Evolutionary conservation across 495 filamentous ascomycete genomes (phyloP), one percentile per base, ranked within the genome.

Genomic region (Penicillium lagena): DNA sequence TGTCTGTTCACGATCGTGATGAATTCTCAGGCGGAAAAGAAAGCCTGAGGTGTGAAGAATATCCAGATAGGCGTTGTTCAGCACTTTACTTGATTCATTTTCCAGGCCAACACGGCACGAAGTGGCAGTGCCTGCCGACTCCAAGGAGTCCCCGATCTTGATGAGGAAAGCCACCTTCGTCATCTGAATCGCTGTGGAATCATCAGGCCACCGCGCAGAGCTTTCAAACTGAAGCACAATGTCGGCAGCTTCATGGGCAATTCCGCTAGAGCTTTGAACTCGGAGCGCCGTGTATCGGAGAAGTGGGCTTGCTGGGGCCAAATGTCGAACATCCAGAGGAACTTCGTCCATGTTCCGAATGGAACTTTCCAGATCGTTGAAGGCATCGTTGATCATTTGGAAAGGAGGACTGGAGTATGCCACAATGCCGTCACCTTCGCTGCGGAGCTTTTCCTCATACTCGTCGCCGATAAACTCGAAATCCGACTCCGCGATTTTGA

Each of bases 131-230:
- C 75, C 72, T 7, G 67, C 64, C 35, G 78, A 70, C 47, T 83
- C 71, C 8, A 98, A 63, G 0, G 86, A 75, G 39, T 80, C 81
- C 22, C 80, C 82, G 39, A 97, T 83, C 60, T 86, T 90, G 7
- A 94, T 58, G 2, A 97, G 75, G 57, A 98, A 94, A 0, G 91
- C 94, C 15, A 91, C 75, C 64, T 98, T 98, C 9, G 90, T 91
- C 60, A 87, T 79, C 59, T 97, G 93, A 36, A 98, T 91, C 4
- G 93, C 90, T 9, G 73, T 73, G 7, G 97, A 67, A 54, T 91
- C 85, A 51, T 97, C 90, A 0, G 93, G 94, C 93, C 93, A 98
- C 44, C 90, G 84, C 9, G 79, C 81, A 5, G 94, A 97, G 29
- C 86, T 87, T 67, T 98, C 93, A 53, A 98, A 96, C 50, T 91